Percentiles rank a stretch among this genome's conserved stretches.
phyloP scores from a whole-genome alignment of 768 basidiomycete genomes.

The Rhodotorula diobovata region DNA sequence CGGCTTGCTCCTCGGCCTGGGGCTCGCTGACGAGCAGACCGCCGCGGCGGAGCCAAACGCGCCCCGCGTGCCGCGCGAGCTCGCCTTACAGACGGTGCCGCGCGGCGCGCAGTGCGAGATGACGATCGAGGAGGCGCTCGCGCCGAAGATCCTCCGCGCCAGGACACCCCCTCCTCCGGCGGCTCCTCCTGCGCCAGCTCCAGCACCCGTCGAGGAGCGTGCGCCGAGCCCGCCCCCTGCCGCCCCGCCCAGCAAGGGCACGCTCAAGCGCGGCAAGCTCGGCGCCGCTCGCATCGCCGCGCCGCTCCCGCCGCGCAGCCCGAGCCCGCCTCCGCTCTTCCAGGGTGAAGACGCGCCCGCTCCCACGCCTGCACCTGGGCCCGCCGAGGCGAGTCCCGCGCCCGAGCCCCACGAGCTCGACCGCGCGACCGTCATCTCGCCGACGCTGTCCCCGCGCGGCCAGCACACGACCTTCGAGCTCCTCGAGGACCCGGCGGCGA shows the following conservation, averaged over 20 bases:
- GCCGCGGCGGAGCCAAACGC: not conserved
- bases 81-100: slow-evolving; percentile 26
- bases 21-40: not conserved
- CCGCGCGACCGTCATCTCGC: not conserved
- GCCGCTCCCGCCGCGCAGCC: slow-evolving; percentile 6
- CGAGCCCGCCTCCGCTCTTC: slow-evolving; percentile 25
- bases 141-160: not conserved
- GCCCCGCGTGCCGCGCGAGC: not conserved
- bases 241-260: not conserved
- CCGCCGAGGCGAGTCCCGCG: not conserved
- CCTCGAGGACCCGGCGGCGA: not conserved
- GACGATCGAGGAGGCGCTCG: slow-evolving; percentile 29
- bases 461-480: not conserved
- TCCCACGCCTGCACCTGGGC: not conserved
- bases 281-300: slow-evolving; percentile 17
- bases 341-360: slow-evolving; percentile 17
- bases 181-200: not conserved
- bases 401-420: not conserved
- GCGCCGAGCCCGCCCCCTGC: not conserved
- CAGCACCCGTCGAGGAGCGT: not conserved
- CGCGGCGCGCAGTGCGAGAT: slow-evolving; percentile 28
- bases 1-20: slow-evolving; percentile 21
- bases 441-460: not conserved
- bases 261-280: slow-evolving; percentile 18
- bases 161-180: slow-evolving; percentile 2